Evolutionary conservation across 805 yeast species (phyloP), one percentile per base, ranked within the genome.

Genomic region (Torulaspora delbrueckii): DNA sequence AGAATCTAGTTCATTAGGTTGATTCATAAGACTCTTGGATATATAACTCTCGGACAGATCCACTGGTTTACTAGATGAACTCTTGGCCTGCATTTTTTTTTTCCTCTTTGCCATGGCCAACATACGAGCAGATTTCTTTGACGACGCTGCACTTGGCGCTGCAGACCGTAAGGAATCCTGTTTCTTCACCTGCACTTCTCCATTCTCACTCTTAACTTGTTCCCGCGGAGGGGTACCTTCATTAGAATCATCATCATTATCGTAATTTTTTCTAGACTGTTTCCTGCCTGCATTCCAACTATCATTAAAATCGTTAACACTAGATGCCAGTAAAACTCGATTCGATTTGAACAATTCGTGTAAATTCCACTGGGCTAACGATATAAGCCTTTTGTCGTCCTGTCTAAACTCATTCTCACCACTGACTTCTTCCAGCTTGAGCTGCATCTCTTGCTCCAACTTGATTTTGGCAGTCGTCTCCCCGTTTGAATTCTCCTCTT

Each of bases 101-200:
- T 84, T 82, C 58, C 98, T 77, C 57, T 85, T 84, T n/a, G 96
- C 96, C 86, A 91, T 80, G 1, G 96, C 98, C 50, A 87, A 78
- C 74, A 89, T 77, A 63, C 97, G 78, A 0, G 95, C 90, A 40
- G 84, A 82, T 33, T 72, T 63, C 40, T 68, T 63, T 36, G 63
- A 34, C 22, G 55, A 52, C 9, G 53, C 41, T 9, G 54, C 41
- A 14, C 61, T 37, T 4, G 55, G 38, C 18, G 49, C 27, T 2
- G 57, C 41, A 7, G 61, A 30, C 14, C 51, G 39, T 3, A 60
- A 53, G 8, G 59, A 57, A 8, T 45, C 44, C 23, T 40, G 38
- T n/a, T 40, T 44, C 48, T 51, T 36, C 26, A 39, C 18, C 41
- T 36, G 8, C 10, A 53, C 40, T 22, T 47, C 63, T 2, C 57